Conservation (phyloP, 2,329 filamentous ascomycete species). For the Fusarium sp. region DNA sequence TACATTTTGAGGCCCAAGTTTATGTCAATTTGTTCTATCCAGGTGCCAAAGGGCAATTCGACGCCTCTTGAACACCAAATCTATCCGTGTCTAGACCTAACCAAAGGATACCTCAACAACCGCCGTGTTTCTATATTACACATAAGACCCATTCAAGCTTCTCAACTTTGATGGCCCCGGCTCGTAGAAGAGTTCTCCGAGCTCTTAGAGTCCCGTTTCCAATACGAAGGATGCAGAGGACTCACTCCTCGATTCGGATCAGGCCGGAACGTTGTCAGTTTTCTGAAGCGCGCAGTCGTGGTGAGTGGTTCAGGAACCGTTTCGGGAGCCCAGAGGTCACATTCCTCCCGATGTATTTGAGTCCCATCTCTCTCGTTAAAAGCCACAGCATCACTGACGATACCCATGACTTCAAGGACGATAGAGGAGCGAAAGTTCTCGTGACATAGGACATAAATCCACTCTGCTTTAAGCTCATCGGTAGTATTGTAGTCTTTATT, state of each 20-base stretch:
- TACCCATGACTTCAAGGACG: not conserved
- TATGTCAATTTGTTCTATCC: not conserved
- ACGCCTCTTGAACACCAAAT: not conserved
- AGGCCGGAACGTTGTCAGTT: not conserved
- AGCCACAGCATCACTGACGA: not conserved
- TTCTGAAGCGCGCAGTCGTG: not conserved
- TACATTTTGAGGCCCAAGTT: not conserved
- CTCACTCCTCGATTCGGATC: not conserved
- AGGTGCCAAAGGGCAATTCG: not conserved
- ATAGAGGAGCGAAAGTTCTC: not conserved
- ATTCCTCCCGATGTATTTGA: conserved; percentile 10
- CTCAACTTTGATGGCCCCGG: not conserved
- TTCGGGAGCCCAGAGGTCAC: not conserved
- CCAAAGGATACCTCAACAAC: not conserved
- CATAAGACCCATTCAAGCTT: not conserved
- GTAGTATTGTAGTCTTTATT: not conserved
- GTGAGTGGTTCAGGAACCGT: not conserved
- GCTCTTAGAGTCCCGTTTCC: not conserved
- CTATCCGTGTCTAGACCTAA: not conserved
- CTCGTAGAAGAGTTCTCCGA: not conserved
- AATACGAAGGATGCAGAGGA: not conserved
- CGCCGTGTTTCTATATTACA: no score
- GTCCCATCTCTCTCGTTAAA: conserved; percentile 5
- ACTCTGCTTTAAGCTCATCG: conserved; percentile 4
- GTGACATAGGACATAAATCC: conserved; percentile 5